phyloP scores from a whole-genome alignment of 176 grass and related monocot genomes.

The Ananas comosus region DNA sequence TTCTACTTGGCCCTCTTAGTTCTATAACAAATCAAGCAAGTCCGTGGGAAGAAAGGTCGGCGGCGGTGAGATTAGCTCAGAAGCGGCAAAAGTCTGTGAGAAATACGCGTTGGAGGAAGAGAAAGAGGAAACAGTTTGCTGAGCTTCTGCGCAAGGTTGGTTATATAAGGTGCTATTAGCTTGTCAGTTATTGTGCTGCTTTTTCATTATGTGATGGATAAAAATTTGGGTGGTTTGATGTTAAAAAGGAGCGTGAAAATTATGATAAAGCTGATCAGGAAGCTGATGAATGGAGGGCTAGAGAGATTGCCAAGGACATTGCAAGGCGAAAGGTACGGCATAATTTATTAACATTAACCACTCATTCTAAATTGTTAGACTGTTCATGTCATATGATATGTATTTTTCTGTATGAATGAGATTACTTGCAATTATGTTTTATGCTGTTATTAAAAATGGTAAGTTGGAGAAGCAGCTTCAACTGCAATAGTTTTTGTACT shows the following conservation, averaged over 20 bases:
- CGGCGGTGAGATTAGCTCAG: conserved; percentile 43
- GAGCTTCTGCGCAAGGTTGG: conserved; percentile 55
- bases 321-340: conserved; percentile 51
- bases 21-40: conserved; percentile 24
- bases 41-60: conserved; percentile 57
- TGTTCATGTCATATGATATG: background rate
- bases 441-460: too few relatives aligned
- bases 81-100: conserved; percentile 81
- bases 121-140: conserved; percentile 48
- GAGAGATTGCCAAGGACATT: conserved; percentile 83
- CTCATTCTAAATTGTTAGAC: background rate
- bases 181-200: background rate
- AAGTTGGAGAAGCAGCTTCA: too few relatives aligned
- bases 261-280: conserved; percentile 62
- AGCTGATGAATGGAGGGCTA: conserved; percentile 89
- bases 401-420: background rate
- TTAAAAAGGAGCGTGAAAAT: conserved; percentile 54
- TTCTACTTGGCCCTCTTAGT: conserved; percentile 50
- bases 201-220: background rate
- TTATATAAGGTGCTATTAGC: background rate
- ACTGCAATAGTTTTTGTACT: too few relatives aligned
- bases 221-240: conserved; percentile 8
- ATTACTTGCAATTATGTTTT: too few relatives aligned
- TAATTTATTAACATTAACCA: background rate
- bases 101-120: conserved; percentile 88